Base-by-base conservation (phyloP, 768 basidiomycete genomes). In the Glaciozyma antarctica region DNA sequence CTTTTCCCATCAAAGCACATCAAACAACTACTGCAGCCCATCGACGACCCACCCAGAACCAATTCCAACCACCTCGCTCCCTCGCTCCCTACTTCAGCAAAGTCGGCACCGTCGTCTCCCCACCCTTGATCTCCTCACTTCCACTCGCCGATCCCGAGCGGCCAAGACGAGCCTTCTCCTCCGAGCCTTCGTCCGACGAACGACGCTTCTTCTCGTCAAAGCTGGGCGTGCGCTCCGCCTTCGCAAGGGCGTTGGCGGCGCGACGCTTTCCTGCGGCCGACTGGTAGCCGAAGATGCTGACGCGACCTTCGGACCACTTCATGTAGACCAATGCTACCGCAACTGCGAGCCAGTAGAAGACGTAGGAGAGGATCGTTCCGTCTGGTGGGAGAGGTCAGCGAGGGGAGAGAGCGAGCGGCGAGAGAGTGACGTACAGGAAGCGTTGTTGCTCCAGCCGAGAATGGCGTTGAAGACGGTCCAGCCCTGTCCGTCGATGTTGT, bases 321-420 rank as follows among this genome's bases (percentile, higher is more conserved):
- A 78, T 73, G 69, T 76, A 81, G 60, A 87, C 73, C 61, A 97
- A 81, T 3, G 79, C 79, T 32, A 73, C 81, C 52, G 91, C 83
- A 71, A 88, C 88, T 13, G 85, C 83, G 67, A 94, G 69, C 93
- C 93, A 95, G 79, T 91, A 95, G 77, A 90, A 88, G 52, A 90
- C 84, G 76, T 97, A 97, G 0, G 85, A 79, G n/a, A 94, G 79
- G 28, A 95, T 81, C 2, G 85, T 82, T 16, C 93, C 90, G 65
- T 87, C 84, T 85, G 66, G 28, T 17, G 17, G 15, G 8, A 38
- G 22, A 54, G 16, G 17, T 41, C 17, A 41, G 38, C 17, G 9
- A 21, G 51, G 44, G 15, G 57, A 57, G 56, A 8, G n/a, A 15
- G 21, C 12, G 32, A 43, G 34, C 30, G 22, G 48, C 41, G 28